These are phyloP conservation scores for Thielaviopsis populi DNA, from an alignment of 2,329 filamentous ascomycete genomes.

Conservation along the genomic window DNA sequence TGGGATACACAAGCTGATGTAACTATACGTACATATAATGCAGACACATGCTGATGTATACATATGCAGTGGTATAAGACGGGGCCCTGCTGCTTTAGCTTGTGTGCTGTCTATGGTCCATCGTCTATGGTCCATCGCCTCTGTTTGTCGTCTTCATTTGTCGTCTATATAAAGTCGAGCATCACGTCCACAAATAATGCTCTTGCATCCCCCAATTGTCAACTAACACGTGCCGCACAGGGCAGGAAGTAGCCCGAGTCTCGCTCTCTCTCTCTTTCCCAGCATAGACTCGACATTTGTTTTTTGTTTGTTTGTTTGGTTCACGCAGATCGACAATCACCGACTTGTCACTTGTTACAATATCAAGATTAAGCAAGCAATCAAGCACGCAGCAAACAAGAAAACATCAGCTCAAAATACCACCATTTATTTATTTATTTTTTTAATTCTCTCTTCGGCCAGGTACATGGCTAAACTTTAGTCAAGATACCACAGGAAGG, in stretches of 20 bases:
- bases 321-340: background rate
- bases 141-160: background rate
- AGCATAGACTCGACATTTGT: background rate
- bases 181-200: background rate
- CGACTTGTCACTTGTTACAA: background rate
- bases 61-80: too few species aligned
- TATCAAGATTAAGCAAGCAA: background rate
- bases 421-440: background rate
- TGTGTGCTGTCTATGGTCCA: too few species aligned
- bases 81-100: too few species aligned
- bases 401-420: background rate
- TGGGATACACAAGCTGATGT: too few species aligned
- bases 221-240: constrained; percentile 2
- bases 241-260: background rate
- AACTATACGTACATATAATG: too few species aligned
- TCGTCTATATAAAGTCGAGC: background rate
- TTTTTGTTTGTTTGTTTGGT: background rate
- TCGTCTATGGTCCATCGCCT: too few species aligned
- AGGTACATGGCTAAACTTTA: background rate
- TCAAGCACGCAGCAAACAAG: background rate
- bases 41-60: too few species aligned
- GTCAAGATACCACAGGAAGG: background rate
- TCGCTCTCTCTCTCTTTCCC: too few species aligned
- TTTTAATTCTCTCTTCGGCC: background rate
- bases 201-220: background rate